Evolutionary conservation across 257 asterid genomes (phyloP), one percentile per base, ranked within the genome.

Genomic region (Perilla frutescens): DNA sequence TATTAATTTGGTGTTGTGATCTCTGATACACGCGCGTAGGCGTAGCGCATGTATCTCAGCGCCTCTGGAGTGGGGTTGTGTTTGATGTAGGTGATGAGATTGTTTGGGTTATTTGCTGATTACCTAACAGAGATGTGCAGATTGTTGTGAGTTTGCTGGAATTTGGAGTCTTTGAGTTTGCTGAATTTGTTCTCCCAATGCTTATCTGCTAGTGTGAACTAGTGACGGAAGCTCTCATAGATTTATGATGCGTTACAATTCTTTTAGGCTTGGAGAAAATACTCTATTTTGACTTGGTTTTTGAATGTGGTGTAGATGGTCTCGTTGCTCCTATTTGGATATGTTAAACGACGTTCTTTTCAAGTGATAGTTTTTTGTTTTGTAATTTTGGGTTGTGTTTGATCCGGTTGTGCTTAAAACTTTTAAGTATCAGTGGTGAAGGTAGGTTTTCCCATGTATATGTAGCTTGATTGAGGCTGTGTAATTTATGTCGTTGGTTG

Each of bases 401-500:
- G 62, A 14, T 75, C 62, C 12, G 70, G 45, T 14, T 74, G 81
- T 74, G 77, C 77, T 84, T 78, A 43, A 71, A 77, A 20, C 26
- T 76, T 76, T 90, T 75, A 76, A 71, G 84, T 15, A 58, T 60
- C 73, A 73, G 54, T 50, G 83, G 39, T 40, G 74, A 77, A 76
- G 80, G 79, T 79, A 67, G 78, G 80, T 76, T 62, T 47, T n/a
- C 74, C 62, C 55, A 51, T 48, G 64, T 73, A 72, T 59, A 56
- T 73, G 79, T 63, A 70, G 74, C 72, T 76, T 72, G 68, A 44
- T 63, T 79, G 75, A 79, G 77, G 62, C 67, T 77, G 81, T 88
- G 87, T 87, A 87, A 82, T 88, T 87, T 78, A 77, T 74, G 47
- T 77, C 81, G 37, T 50, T 80, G 82, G 66, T 63, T 78, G 88